Evolutionary conservation across 163 green algal genomes (phyloP), one percentile per base, ranked within the genome.

Genomic region (Chlamydomonas reinhardtii): DNA sequence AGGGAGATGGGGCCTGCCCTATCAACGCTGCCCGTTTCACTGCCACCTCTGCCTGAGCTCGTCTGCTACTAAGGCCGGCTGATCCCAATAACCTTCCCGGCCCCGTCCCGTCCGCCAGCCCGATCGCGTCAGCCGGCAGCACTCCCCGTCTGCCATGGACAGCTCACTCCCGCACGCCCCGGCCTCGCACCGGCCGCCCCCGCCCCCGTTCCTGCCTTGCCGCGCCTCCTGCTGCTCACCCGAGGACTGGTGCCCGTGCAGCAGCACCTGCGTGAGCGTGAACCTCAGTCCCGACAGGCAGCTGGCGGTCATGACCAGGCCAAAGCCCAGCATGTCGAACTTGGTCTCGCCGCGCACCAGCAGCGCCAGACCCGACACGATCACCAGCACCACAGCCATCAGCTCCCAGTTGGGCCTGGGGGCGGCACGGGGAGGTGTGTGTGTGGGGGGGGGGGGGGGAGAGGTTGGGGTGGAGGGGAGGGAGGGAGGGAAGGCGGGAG

Each of bases 271-370:
- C 11, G 96, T 98, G 76, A 98, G 96, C 64, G 96, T 98, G 94
- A 97, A 99, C n/a, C 97, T 90, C 76, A 98, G 89, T 24, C 97
- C 97, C 1, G 90, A 90, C 76, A 98, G 91, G 80, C 93, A 95
- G 74, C 93, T 91, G 19, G 97, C 97, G 0, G 88, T 89, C 97
- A 99, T 98, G n/a, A 99, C 97, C 43, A 98, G 89, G 16, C 94
- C 76, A 89, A 99, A 99, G 34, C 97, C 95, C 5, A 94, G 62
- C 59, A 64, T 88, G 34, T 96, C 91, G 80, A 98, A 98, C 32
- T 96, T 64, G 0, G 93, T 94, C 91, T 99, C 97, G 0, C 96
- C 97, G 27, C 87, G 82, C 69, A 99, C 97, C 75, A 98, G 93
- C 89, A 99, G 92, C 73, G 94, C 82, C 79, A 99, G 86, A 62